Percentiles rank a stretch among this genome's conserved stretches.
These are phyloP conservation scores for Brassica hybrid DNA, from an alignment of 441 rosid genomes.

Conservation along the genomic window DNA sequence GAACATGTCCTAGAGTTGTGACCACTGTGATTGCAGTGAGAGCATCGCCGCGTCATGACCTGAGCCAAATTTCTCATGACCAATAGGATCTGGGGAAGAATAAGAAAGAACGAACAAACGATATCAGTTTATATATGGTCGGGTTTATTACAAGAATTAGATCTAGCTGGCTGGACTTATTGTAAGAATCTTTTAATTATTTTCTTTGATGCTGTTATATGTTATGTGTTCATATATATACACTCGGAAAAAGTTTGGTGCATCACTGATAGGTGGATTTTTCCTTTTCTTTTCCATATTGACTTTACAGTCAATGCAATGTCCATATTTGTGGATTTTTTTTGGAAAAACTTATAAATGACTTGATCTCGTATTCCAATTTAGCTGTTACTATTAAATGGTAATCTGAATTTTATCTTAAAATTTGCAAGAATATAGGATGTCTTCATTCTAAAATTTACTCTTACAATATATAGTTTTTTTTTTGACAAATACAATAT, in stretches of 20 bases:
- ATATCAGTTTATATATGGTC: constrained; percentile 40
- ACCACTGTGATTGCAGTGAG: constrained; percentile 77
- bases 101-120: constrained; percentile 11
- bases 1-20: constrained; percentile 76
- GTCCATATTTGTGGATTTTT: neutral
- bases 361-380: neutral
- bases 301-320: neutral
- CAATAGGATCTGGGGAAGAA: constrained; percentile 23
- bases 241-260: neutral
- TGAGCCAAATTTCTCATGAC: neutral
- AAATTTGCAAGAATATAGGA: neutral
- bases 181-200: neutral
- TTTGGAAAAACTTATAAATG: neutral
- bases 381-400: neutral
- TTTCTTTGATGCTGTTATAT: neutral
- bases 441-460: neutral
- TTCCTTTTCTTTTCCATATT: neutral
- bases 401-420: neutral
- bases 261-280: neutral
- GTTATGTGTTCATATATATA: neutral
- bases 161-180: constrained; percentile 18
- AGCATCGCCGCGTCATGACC: constrained; percentile 69
- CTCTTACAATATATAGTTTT: neutral
- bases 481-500: neutral
- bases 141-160: constrained; percentile 24